Conservation (phyloP, 2,329 filamentous ascomycete genomes). For the Macroventuria anomochaeta region DNA sequence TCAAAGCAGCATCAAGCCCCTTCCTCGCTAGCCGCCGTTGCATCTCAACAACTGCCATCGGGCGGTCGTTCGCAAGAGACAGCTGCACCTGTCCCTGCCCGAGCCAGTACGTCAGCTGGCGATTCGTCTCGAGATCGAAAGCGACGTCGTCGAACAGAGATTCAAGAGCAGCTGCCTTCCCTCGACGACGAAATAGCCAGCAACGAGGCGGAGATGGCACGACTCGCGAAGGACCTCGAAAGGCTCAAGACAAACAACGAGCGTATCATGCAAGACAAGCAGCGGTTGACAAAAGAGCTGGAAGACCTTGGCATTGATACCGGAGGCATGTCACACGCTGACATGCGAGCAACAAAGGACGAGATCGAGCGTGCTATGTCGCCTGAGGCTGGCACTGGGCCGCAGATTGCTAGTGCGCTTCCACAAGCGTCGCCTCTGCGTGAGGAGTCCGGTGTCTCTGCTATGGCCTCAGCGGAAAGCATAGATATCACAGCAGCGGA, state of each 20-base stretch:
- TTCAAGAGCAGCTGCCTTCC: conserved; percentile 56
- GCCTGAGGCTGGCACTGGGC: conserved; percentile 8
- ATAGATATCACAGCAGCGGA: neutral
- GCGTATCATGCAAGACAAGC: conserved; percentile 51
- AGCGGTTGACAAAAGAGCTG: conserved; percentile 57
- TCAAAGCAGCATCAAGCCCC: neutral
- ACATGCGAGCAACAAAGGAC: conserved; percentile 52
- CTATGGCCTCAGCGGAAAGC: neutral
- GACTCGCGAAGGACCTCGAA: conserved; percentile 55
- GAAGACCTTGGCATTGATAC: conserved; percentile 57
- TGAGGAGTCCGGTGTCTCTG: neutral
- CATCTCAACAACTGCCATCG: neutral
- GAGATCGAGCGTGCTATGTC: conserved; percentile 44
- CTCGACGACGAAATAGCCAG: conserved; percentile 54
- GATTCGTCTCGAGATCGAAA: conserved; percentile 18
- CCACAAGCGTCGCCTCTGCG: neutral
- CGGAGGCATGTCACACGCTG: conserved; percentile 53
- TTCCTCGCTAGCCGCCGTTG: too few relatives aligned
- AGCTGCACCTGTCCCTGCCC: neutral
- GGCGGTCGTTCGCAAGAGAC: neutral
- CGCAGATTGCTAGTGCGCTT: neutral
- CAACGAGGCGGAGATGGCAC: conserved; percentile 49
- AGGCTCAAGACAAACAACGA: conserved; percentile 48
- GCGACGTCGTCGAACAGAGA: conserved; percentile 53
- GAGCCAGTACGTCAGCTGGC: neutral